A percentile compares a stretch with the other conserved stretches of the same genome.
These are phyloP conservation scores for Dictyostelium citrinum DNA, from an alignment of 78 protist genomes.

Conservation along the genomic window DNA sequence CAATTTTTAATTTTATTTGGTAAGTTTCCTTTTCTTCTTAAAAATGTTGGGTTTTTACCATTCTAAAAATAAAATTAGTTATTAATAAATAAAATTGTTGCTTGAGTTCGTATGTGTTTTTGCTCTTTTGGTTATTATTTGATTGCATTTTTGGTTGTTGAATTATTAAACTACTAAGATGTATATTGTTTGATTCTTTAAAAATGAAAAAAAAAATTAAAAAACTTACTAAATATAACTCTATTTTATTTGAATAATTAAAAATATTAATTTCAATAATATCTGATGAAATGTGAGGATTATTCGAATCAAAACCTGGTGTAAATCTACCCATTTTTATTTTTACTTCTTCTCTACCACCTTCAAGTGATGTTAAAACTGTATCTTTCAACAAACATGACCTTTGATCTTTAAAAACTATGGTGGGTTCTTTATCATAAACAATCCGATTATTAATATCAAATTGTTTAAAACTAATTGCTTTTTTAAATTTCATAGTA, in stretches of 20 bases:
- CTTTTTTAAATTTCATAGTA: not conserved
- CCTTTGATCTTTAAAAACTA: not conserved
- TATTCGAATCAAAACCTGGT: not conserved
- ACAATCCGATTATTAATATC: not conserved
- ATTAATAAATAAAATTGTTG: too few species aligned
- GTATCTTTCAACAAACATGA: not conserved
- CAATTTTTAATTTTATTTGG: not conserved
- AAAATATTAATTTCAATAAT: not conserved
- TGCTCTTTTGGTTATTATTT: too few species aligned
- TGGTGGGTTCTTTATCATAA: not conserved
- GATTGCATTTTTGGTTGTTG: too few species aligned
- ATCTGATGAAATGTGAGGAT: not conserved
- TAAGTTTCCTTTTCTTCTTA: not conserved
- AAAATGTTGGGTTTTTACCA: not conserved
- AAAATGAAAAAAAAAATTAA: not conserved
- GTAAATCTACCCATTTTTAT: not conserved
- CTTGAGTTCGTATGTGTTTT: too few species aligned
- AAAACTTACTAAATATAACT: not conserved
- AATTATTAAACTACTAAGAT: too few species aligned
- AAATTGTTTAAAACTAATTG: not conserved
- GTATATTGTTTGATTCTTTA: too few species aligned
- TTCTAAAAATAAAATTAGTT: not conserved
- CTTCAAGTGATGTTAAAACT: not conserved
- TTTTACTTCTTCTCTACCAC: not conserved
- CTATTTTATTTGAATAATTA: not conserved